Evolutionary conservation across 2,329 filamentous ascomycete genomes (phyloP).

Genomic region (Alternaria arbusti): DNA sequence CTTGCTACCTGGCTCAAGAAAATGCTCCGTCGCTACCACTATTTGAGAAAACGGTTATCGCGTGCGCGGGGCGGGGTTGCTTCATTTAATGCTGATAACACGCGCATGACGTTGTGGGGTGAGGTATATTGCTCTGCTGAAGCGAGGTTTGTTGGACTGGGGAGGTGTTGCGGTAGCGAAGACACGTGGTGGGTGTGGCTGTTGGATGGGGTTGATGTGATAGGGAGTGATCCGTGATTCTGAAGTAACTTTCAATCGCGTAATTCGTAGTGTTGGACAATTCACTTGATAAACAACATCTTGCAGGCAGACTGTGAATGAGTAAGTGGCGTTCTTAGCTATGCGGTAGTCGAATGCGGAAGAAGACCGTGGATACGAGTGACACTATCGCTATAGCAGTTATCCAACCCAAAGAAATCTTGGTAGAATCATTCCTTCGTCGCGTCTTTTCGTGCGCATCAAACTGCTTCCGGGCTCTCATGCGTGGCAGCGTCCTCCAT

Average conservation of each 20-base stretch:
- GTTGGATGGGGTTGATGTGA: background rate
- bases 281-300: background rate
- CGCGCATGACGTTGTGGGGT: background rate
- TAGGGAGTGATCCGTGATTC: background rate
- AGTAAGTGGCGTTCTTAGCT: no score
- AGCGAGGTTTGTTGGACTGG: background rate
- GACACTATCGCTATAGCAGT: background rate
- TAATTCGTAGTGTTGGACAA: background rate
- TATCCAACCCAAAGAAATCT: background rate
- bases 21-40: background rate
- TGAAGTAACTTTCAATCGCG: background rate
- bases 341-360: background rate
- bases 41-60: background rate
- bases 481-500: constrained; percentile 30
- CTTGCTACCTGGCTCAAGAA: background rate
- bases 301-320: no score
- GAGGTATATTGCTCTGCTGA: background rate
- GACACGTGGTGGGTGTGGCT: background rate
- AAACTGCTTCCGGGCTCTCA: constrained; percentile 27
- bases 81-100: background rate
- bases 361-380: background rate
- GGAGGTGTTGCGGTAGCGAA: background rate
- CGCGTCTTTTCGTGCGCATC: background rate
- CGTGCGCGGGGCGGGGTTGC: background rate
- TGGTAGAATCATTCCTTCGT: background rate